Conservation (phyloP, 352 stramenopile genomes). For the Salisapilia sapeloensis region DNA sequence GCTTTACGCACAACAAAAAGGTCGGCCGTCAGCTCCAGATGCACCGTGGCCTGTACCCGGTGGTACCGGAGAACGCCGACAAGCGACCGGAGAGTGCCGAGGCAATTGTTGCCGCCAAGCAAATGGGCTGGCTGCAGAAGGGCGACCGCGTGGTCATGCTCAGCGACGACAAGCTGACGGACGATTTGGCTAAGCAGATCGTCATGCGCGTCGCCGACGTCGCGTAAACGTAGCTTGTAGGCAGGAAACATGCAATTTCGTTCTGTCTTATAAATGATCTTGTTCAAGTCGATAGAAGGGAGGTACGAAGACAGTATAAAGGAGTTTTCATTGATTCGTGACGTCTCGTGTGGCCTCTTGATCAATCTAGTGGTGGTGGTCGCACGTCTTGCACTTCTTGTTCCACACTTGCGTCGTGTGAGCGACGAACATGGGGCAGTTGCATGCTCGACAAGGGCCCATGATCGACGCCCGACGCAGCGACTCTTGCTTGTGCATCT, state of each 20-base stretch:
- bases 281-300: too few species aligned
- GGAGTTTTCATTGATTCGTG: too few species aligned
- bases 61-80: constrained; percentile 44
- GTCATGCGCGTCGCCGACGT: constrained; percentile 71
- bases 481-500: constrained; percentile 16
- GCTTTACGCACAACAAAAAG: constrained; percentile 72
- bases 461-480: constrained; percentile 16
- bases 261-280: too few species aligned
- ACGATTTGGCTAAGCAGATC: constrained; percentile 70
- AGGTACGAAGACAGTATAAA: too few species aligned
- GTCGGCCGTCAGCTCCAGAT: constrained; percentile 86
- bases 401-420: constrained; percentile 35
- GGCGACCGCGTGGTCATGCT: constrained; percentile 85
- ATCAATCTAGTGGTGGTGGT: constrained; percentile 37
- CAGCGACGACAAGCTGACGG: constrained; percentile 57
- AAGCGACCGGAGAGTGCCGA: constrained; percentile 54
- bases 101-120: constrained; percentile 79
- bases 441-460: constrained; percentile 19
- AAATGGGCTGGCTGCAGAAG: constrained; percentile 79
- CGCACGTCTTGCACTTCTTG: constrained; percentile 45
- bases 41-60: constrained; percentile 63
- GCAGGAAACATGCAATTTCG: too few species aligned
- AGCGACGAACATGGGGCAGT: constrained; percentile 19
- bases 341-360: too few species aligned
- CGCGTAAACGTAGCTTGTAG: too few species aligned